Conservation (phyloP, 1,139 yeast species). For the Barnettozyma hawaiiensis region DNA sequence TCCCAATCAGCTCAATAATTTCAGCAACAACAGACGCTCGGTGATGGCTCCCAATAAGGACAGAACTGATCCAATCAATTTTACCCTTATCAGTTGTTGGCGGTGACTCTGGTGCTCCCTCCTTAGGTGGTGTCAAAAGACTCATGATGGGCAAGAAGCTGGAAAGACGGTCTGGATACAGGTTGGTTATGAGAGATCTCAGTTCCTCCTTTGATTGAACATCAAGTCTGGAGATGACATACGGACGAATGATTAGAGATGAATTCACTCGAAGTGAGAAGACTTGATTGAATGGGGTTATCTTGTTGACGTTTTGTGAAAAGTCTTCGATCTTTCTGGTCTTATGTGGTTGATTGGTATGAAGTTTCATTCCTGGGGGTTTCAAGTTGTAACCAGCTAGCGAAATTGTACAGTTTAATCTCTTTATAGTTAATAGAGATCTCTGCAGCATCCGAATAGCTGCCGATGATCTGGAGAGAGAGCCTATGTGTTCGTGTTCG, state of each 20-base stretch:
- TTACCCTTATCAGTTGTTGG: background rate
- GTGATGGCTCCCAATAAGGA: background rate
- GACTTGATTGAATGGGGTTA: background rate
- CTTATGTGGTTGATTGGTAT: background rate
- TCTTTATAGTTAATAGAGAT: background rate
- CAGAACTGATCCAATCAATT: background rate
- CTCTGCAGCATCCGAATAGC: background rate
- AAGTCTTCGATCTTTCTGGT: background rate
- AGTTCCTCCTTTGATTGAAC: background rate
- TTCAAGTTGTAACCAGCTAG: background rate
- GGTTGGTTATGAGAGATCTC: background rate
- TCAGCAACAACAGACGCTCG: background rate
- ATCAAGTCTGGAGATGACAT: background rate
- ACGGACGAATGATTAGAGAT: background rate
- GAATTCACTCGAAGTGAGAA: background rate
- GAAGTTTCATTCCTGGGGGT: background rate
- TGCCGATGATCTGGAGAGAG: background rate
- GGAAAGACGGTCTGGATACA: background rate
- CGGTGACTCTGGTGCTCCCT: background rate
- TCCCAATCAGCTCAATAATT: slow-evolving; percentile 23
- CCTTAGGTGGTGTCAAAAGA: background rate
- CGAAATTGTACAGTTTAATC: background rate
- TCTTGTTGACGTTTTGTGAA: background rate
- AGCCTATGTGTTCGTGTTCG: background rate
- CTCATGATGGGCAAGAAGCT: background rate